Evolutionary conservation across 495 filamentous ascomycete genomes (phyloP), one percentile per base, ranked within the genome.

Genomic region (Neurospora sp.): DNA sequence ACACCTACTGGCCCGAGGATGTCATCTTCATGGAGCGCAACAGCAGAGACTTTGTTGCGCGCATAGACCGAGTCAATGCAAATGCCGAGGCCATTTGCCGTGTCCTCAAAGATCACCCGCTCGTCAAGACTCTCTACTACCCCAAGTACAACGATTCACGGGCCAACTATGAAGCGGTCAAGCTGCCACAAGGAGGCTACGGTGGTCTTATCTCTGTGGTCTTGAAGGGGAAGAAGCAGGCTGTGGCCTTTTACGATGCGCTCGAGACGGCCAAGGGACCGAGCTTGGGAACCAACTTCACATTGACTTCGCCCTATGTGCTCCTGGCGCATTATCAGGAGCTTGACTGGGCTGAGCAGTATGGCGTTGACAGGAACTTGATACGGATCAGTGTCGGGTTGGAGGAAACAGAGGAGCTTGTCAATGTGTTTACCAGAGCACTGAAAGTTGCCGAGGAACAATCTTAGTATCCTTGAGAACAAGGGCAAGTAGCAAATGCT

Each of bases 201-300:
- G 96, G 96, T 31, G 96, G 96, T 9, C 84, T 99, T 1, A 85
- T 99, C 12, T 96, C 93, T 20, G 89, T 94, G 38, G 93, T 90
- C 0, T 96, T 98, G 75, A 83, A 91, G 74, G 84, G 83, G 1
- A 88, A 82, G n/a, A 82, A 82, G 9, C 91, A 94, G 59, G 92
- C 94, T 18, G 82, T 92, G 40, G 88, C 88, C 0, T 97, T 98
- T 80, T 97, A 91, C 84, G 94, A 99, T 79, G 86, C 87, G 20
- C 81, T 99, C 9, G 91, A 97, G 75, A 94, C 94, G 0, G 88
- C 91, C 40, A 99, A 99, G 81, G 96, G 96, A 0, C 96, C 96
- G 0, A 97, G 95, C 78, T 85, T 99, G 31, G 96, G 96, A 0
- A 98, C 96, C 0, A 99, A 99, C 77, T 98, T 99, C 81, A 98